phyloP scores from a whole-genome alignment of 257 asterid genomes.

The Solanum pimpinellifolium region DNA sequence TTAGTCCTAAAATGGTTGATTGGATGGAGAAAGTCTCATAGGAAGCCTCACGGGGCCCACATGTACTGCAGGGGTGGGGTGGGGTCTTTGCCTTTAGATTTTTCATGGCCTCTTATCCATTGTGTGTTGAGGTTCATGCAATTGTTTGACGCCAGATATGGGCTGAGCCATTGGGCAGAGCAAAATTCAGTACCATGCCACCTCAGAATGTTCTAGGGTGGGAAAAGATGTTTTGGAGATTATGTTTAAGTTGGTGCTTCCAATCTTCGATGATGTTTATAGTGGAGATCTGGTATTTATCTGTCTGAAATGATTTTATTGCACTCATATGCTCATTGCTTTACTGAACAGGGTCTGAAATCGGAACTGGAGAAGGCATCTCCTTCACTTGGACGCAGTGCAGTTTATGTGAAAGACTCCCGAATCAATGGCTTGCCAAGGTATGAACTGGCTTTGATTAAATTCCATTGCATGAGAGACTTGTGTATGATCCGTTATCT shows the following conservation, averaged over 20 bases:
- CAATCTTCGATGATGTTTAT: background rate
- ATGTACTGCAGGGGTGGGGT: background rate
- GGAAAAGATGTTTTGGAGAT: background rate
- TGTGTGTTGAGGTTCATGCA: background rate
- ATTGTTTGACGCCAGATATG: background rate
- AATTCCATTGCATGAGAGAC: background rate
- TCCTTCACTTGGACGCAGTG: constrained; percentile 94
- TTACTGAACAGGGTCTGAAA: constrained; percentile 61
- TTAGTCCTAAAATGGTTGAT: background rate
- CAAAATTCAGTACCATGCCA: background rate
- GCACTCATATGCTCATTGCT: background rate
- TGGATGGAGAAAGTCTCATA: background rate
- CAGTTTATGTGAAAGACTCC: constrained; percentile 78
- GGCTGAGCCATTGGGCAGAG: background rate
- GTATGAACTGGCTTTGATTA: constrained; percentile 19
- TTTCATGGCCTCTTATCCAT: background rate
- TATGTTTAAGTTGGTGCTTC: background rate
- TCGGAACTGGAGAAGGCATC: constrained; percentile 96
- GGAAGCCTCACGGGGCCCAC: background rate
- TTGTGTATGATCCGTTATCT: background rate
- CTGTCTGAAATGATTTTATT: background rate
- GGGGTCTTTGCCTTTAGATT: background rate
- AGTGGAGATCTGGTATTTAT: background rate
- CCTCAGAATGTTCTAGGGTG: background rate
- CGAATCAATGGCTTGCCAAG: constrained; percentile 88